Evolutionary conservation across 805 yeast species (phyloP), one percentile per base, ranked within the genome.

Genomic region (Candida ovalis): DNA sequence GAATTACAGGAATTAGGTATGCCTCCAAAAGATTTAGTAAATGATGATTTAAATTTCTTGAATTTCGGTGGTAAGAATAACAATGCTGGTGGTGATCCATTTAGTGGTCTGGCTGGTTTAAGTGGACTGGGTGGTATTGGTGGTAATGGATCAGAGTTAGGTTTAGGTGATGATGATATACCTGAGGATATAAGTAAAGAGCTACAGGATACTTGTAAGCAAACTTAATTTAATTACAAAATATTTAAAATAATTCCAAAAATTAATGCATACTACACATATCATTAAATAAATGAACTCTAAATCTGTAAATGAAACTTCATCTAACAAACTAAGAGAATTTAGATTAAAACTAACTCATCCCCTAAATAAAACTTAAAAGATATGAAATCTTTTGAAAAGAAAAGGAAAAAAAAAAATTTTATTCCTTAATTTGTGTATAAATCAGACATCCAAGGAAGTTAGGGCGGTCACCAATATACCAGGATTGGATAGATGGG

Each of bases 401-500:
- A 3, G 18, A 35, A 8, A 19, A 2, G 12, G n/a, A n/a, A n/a
- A 27, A 12, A 27, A 8, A 12, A 27, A 27, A 27, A 27, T 8
- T 27, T 8, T 27, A 27, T 27, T 27, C 30, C n/a, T n/a, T n/a
- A 25, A 7, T 15, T 32, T 7, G 32, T 17, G 35, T 17, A 39
- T 28, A 47, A 55, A 81, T 86, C 94, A 85, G 94, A 86, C 94
- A 85, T 86, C 91, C 94, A 82, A 81, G 91, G 92, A 86, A 85
- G 92, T 63, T 66, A 52, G 75, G 76, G 88, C 94, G 92, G 91
- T 84, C 91, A 86, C 90, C 73, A 89, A 70, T 80, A 75, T 76
- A 81, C 84, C 69, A 79, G 77, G 83, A 76, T 49, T 42, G 53
- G 58, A 59, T 46, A 53, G 53, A 59, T 85, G 86, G 91, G 91